Evolutionary conservation across 2,329 filamentous ascomycete species (phyloP), one percentile per base, ranked within the genome.

Genomic region (Amphichorda felina): DNA sequence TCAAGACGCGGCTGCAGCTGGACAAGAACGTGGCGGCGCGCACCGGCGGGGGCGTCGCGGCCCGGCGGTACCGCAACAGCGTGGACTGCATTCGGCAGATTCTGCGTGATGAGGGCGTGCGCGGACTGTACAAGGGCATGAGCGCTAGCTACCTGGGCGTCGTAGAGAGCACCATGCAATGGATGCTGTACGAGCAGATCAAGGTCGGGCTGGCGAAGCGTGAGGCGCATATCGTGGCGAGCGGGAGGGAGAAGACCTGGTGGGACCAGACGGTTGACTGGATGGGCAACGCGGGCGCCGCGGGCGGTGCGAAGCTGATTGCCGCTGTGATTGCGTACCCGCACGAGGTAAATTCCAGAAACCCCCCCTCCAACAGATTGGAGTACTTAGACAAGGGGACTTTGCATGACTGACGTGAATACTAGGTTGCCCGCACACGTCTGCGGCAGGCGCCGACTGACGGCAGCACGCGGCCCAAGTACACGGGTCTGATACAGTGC

Each of bases 181-280:
- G 87, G 87, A 79, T 94, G 50, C 62, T 95, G 47, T 96, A 95
- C 59, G 88, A 96, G 62, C 82, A 88, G 56, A 78, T 93, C 68
- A 96, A 95, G 69, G 65, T 72, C 17, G 66, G 67, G n/a, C 63
- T 95, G 24, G 73, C 71, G 31, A 60, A 63, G 30, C 66, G 86
- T 40, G 80, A 82, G 55, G 68, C 68, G 47, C 63, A 59, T 35
- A 68, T 74, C 33, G 66, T 53, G 42, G 60, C 43, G 46, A 77
- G 56, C 62, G 80, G 82, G 2, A 66, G 77, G 30, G 63, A 70
- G 26, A 78, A 73, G 54, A 83, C 63, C 4, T 59, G 66, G 45
- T 86, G 81, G 79, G 88, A 95, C 49, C 67, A 74, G 40, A 75
- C 76, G 1, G 70, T 93, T 25, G 71, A 79, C 43, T 89, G 80